Conservation (phyloP, 768 basidiomycete species). For the Mrakia gelida region DNA sequence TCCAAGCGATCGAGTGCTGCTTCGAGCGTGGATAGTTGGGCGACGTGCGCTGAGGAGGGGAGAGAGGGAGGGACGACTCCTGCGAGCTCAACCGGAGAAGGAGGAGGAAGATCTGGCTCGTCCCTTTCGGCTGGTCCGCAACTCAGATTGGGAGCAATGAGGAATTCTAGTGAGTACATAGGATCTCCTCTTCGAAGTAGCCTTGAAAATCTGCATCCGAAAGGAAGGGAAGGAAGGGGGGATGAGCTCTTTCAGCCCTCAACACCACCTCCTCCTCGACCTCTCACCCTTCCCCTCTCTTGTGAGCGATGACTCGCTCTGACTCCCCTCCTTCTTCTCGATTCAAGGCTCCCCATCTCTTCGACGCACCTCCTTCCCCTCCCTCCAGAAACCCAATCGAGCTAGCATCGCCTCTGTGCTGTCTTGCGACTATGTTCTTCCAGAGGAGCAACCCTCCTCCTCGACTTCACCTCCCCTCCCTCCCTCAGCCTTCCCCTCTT, state of each 20-base stretch:
- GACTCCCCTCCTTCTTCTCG: background rate
- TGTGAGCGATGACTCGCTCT: background rate
- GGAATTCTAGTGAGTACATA: background rate
- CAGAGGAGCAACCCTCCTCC: background rate
- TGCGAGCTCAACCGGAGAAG: background rate
- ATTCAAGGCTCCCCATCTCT: background rate
- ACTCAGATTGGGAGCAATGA: background rate
- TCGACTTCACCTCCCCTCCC: background rate
- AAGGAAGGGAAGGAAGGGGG: too few species aligned
- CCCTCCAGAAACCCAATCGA: slow-evolving; percentile 8
- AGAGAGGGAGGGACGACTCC: background rate
- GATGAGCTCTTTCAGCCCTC: background rate
- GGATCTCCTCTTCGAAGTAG: background rate
- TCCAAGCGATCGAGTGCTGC: background rate
- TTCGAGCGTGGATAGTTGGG: background rate
- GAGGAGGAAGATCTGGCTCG: background rate
- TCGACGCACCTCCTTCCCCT: slow-evolving; percentile 11
- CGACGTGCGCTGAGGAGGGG: background rate
- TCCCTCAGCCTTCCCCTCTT: background rate
- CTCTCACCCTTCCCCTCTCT: background rate
- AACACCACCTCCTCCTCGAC: background rate
- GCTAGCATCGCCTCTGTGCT: slow-evolving; percentile 13
- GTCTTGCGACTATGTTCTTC: background rate
- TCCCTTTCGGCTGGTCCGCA: background rate
- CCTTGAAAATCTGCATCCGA: too few species aligned